Evolutionary conservation across 345 rosid species (phyloP).

Genomic region (Raphanus raphanistrum): DNA sequence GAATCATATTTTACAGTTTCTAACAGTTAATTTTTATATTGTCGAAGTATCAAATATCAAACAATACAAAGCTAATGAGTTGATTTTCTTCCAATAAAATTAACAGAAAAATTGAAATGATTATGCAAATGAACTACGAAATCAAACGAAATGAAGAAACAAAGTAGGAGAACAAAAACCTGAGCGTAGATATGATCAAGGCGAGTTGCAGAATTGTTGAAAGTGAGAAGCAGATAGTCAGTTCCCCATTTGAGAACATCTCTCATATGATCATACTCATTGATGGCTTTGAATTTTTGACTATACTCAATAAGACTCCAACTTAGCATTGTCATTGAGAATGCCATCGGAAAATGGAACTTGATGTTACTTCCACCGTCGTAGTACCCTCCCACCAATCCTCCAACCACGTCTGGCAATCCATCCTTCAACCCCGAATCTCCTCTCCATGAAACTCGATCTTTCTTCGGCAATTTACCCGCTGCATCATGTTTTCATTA

Average conservation of each 20-base stretch:
- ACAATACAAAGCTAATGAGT: neutral
- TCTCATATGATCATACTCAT: slow-evolving; percentile 58
- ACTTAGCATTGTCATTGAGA: slow-evolving; percentile 84
- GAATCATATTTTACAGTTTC: neutral
- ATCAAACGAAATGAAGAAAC: neutral
- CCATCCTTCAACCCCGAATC: slow-evolving; percentile 75
- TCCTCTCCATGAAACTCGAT: slow-evolving; percentile 72
- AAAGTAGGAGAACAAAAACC: slow-evolving; percentile 32
- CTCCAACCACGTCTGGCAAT: slow-evolving; percentile 45
- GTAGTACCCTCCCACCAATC: slow-evolving; percentile 81
- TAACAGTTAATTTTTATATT: neutral
- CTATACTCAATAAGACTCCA: slow-evolving; percentile 89
- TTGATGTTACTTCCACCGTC: slow-evolving; percentile 80
- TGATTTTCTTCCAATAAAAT: neutral
- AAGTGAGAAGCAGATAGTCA: slow-evolving; percentile 79
- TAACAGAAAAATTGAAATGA: neutral
- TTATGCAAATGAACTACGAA: neutral
- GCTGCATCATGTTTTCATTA: slow-evolving; percentile 46
- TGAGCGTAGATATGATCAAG: slow-evolving; percentile 63
- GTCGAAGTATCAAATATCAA: neutral
- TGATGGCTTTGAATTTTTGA: slow-evolving; percentile 59
- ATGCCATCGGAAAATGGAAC: slow-evolving; percentile 91
- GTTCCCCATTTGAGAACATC: slow-evolving; percentile 85
- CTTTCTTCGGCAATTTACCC: slow-evolving; percentile 67
- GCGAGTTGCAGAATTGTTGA: slow-evolving; percentile 63